phyloP scores from a whole-genome alignment of 1,139 yeast species.

The Candida tetrigidarum region DNA sequence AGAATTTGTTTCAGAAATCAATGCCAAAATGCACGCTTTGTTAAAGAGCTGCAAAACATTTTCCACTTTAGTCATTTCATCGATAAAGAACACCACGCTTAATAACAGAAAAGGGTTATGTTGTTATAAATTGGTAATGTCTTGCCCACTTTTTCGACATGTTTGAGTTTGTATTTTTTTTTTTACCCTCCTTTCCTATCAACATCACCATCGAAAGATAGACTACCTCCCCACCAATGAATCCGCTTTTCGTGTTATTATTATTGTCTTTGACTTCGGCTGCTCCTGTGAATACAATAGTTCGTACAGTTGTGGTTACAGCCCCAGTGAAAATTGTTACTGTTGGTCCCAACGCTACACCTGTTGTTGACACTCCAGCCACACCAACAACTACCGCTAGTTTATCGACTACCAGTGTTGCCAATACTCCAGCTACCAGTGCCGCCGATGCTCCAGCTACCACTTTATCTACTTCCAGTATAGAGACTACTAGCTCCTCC shows the following conservation, averaged over 20 bases:
- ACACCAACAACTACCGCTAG: constrained; percentile 1
- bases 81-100: not conserved
- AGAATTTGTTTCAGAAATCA: constrained; percentile 1
- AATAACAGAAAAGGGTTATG: not conserved
- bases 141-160: too few species aligned
- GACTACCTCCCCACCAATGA: not conserved
- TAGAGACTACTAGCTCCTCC: too few species aligned
- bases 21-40: not conserved
- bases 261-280: not conserved
- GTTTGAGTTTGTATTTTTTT: not conserved
- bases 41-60: not conserved
- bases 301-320: constrained; percentile 6
- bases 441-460: too few species aligned
- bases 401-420: too few species aligned
- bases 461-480: too few species aligned
- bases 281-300: constrained; percentile 3
- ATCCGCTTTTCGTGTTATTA: not conserved
- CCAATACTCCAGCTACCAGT: too few species aligned
- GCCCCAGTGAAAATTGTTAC: constrained; percentile 7
- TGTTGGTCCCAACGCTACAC: not conserved
- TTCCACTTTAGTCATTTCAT: not conserved
- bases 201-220: too few species aligned
- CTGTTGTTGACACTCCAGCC: not conserved
- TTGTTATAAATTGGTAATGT: not conserved
- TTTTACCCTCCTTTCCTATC: too few species aligned